Conservation (phyloP, 2,329 filamentous ascomycete species). For the Sporothrix luriei region DNA sequence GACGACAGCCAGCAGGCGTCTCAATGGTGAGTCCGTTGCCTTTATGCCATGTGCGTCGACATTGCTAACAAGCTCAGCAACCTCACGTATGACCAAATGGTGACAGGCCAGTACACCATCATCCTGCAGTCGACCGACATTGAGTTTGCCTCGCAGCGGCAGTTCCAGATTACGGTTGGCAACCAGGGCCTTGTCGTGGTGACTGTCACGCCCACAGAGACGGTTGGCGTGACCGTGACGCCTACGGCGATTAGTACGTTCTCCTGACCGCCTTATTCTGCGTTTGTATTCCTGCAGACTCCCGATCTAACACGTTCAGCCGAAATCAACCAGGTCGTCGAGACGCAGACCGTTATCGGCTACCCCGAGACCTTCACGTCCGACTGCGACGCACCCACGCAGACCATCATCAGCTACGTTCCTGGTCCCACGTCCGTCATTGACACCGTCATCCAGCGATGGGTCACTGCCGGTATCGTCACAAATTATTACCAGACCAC, state of each 20-base stretch:
- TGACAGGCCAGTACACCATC: constrained; percentile 35
- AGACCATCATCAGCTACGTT: constrained; percentile 35
- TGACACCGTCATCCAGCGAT: constrained; percentile 32
- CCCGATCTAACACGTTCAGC: neutral
- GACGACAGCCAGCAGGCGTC: constrained; percentile 32
- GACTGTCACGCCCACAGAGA: constrained; percentile 36
- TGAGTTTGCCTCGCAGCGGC: constrained; percentile 36
- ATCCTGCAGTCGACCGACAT: constrained; percentile 38
- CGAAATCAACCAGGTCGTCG: constrained; percentile 24
- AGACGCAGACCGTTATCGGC: constrained; percentile 27
- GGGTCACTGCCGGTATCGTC: constrained; percentile 31
- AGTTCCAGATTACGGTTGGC: constrained; percentile 36
- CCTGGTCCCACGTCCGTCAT: constrained; percentile 34
- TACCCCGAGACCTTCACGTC: constrained; percentile 27
- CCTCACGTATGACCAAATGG: constrained; percentile 27
- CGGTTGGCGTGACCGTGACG: constrained; percentile 36
- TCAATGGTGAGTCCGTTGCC: constrained; percentile 5
- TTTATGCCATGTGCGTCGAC: neutral
- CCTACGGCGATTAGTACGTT: constrained; percentile 31
- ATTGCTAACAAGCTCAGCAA: constrained; percentile 5
- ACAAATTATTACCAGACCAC: constrained; percentile 36
- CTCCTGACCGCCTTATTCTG: neutral
- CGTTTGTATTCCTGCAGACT: neutral
- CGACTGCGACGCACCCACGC: constrained; percentile 34
- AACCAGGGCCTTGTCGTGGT: constrained; percentile 34